phyloP scores from a whole-genome alignment of 2,329 filamentous ascomycete genomes.

The Leptographium wingfieldii region DNA sequence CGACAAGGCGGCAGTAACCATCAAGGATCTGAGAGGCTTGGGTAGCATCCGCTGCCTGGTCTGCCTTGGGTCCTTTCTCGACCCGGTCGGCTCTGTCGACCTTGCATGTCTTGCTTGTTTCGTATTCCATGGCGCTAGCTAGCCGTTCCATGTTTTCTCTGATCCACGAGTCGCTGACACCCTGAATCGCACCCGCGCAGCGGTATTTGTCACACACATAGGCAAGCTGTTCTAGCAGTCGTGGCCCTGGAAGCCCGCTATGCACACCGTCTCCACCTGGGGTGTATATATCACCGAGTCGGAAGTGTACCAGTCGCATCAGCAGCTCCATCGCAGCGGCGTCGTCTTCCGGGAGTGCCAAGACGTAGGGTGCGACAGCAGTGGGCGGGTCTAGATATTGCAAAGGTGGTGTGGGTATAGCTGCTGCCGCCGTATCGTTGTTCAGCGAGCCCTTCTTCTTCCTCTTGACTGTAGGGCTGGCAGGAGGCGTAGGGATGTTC shows the following conservation, averaged over 20 bases:
- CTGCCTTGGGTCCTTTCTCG: neutral
- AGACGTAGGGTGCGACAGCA: neutral
- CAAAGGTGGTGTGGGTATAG: neutral
- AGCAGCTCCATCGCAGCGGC: conserved; percentile 8
- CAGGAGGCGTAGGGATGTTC: neutral
- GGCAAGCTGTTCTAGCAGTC: conserved; percentile 7
- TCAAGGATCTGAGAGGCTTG: too few species aligned
- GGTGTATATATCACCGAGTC: conserved; percentile 1
- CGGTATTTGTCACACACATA: conserved; percentile 11
- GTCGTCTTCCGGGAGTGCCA: conserved; percentile 10
- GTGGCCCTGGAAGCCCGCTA: conserved; percentile 3
- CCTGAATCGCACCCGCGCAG: conserved; percentile 6
- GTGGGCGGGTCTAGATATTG: neutral
- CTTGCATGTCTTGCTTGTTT: neutral
- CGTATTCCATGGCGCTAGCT: neutral
- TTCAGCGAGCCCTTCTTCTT: neutral
- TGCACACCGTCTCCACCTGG: neutral
- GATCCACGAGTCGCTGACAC: conserved; percentile 7
- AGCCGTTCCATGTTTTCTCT: conserved; percentile 2
- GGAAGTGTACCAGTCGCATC: conserved; percentile 9
- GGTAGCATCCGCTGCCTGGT: neutral
- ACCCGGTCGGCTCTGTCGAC: neutral
- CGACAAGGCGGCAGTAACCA: conserved; percentile 6
- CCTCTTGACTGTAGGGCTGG: neutral
- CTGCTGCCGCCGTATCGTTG: neutral